These are phyloP conservation scores for Crassisporium funariophilum DNA, from an alignment of 768 basidiomycete genomes.

Conservation along the genomic window DNA sequence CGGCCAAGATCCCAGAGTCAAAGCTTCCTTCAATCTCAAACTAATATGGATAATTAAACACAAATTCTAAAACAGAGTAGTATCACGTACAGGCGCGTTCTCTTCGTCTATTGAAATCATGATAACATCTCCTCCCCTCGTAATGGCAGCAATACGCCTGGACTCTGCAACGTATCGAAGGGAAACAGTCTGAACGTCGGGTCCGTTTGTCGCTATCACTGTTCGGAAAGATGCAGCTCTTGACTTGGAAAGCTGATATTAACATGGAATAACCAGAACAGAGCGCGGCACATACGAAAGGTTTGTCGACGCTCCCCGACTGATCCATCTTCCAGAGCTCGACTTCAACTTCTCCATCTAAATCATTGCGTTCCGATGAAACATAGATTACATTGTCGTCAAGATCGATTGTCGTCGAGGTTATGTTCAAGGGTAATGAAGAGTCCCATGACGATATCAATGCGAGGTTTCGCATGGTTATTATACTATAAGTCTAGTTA, in stretches of 20 bases:
- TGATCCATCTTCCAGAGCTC: slow-evolving; percentile 55
- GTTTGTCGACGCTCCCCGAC: slow-evolving; percentile 17
- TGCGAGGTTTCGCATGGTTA: slow-evolving; percentile 59
- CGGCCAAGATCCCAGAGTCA: slow-evolving; percentile 80
- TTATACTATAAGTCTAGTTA: background rate
- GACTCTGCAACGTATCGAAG: slow-evolving; percentile 74
- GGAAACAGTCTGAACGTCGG: slow-evolving; percentile 53
- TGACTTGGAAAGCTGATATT: slow-evolving; percentile 18
- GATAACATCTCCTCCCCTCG: slow-evolving; percentile 82
- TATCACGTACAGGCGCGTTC: slow-evolving; percentile 41
- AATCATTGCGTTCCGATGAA: slow-evolving; percentile 50
- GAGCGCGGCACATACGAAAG: slow-evolving; percentile 13
- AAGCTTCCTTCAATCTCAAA: slow-evolving; percentile 85
- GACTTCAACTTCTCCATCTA: slow-evolving; percentile 55
- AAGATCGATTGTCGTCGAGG: slow-evolving; percentile 57
- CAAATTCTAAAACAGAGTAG: slow-evolving; percentile 15
- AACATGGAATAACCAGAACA: background rate
- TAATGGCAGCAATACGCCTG: slow-evolving; percentile 65
- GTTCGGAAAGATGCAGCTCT: slow-evolving; percentile 39
- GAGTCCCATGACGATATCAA: slow-evolving; percentile 35
- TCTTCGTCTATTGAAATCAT: slow-evolving; percentile 60
- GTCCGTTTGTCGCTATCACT: slow-evolving; percentile 27
- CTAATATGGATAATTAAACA: slow-evolving; percentile 36
- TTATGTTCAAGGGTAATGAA: slow-evolving; percentile 33
- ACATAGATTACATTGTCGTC: slow-evolving; percentile 64